Evolutionary conservation across 192 early-diverging fungal species (phyloP).

Genomic region (Geosiphon pyriformis): DNA sequence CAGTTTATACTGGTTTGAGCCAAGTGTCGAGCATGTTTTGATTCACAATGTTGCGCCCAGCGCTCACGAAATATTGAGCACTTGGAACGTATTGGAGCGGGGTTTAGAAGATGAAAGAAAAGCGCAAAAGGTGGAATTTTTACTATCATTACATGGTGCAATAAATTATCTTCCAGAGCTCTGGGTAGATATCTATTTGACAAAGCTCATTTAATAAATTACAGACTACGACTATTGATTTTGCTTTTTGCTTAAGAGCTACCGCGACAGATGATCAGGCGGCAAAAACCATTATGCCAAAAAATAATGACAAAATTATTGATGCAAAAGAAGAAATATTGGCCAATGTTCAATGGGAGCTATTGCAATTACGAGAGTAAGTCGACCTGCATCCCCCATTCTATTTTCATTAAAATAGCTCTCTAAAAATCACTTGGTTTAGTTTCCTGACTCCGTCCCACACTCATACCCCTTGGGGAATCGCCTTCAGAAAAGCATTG

Average conservation of each 20-base stretch:
- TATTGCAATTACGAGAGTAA: slow-evolving; percentile 39
- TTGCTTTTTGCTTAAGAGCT: slow-evolving; percentile 37
- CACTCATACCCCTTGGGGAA: slow-evolving; percentile 39
- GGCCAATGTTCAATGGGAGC: slow-evolving; percentile 37
- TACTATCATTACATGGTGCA: neutral
- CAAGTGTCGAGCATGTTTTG: slow-evolving; percentile 51
- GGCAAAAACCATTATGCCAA: slow-evolving; percentile 28
- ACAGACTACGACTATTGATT: slow-evolving; percentile 33
- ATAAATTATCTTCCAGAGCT: slow-evolving; percentile 8
- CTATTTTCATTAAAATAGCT: too few species aligned
- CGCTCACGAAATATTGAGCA: slow-evolving; percentile 30
- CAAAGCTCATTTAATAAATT: too few species aligned
- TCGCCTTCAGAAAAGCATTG: slow-evolving; percentile 30
- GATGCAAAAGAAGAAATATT: slow-evolving; percentile 38
- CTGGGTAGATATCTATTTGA: too few species aligned
- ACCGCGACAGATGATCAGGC: slow-evolving; percentile 31
- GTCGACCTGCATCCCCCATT: slow-evolving; percentile 7
- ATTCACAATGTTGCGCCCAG: slow-evolving; percentile 45
- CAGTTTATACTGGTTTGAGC: slow-evolving; percentile 55
- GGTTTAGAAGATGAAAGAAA: slow-evolving; percentile 38
- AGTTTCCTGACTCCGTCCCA: slow-evolving; percentile 36
- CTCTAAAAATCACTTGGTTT: too few species aligned
- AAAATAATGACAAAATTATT: slow-evolving; percentile 27
- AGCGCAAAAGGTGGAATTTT: slow-evolving; percentile 11
- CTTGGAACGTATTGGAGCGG: slow-evolving; percentile 41